Conservation (phyloP, 306 rosid genomes). For the Lotus japonicus region DNA sequence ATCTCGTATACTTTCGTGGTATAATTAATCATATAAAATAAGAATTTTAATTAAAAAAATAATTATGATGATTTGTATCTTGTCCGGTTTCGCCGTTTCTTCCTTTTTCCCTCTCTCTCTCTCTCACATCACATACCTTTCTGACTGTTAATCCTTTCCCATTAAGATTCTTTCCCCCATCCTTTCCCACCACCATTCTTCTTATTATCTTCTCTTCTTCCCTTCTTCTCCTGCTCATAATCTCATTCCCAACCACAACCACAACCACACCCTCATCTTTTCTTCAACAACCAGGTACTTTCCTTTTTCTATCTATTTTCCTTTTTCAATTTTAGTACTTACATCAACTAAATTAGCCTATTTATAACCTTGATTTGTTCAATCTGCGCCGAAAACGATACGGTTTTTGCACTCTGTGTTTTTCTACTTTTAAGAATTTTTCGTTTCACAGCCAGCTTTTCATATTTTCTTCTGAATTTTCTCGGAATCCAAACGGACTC, state of each 20-base stretch:
- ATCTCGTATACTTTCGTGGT: no score
- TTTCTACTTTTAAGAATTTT: background rate
- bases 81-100: constrained; percentile 52
- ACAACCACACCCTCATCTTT: background rate
- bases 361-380: constrained; percentile 18
- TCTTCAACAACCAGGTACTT: constrained; percentile 25
- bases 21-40: background rate
- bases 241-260: background rate
- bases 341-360: background rate
- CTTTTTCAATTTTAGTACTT: background rate
- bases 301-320: background rate
- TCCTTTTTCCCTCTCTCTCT: constrained; percentile 28
- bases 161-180: constrained; percentile 35
- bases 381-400: background rate
- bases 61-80: constrained; percentile 19
- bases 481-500: constrained; percentile 3
- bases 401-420: constrained; percentile 17
- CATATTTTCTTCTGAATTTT: background rate
- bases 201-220: background rate
- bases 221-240: background rate
- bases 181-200: background rate
- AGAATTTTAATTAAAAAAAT: constrained; percentile 17
- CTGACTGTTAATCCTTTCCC: constrained; percentile 25
- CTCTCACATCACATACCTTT: constrained; percentile 6
- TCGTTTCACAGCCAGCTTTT: background rate